phyloP scores from a whole-genome alignment of 192 early-diverging fungal genomes.

The Coemansia pectinata region DNA sequence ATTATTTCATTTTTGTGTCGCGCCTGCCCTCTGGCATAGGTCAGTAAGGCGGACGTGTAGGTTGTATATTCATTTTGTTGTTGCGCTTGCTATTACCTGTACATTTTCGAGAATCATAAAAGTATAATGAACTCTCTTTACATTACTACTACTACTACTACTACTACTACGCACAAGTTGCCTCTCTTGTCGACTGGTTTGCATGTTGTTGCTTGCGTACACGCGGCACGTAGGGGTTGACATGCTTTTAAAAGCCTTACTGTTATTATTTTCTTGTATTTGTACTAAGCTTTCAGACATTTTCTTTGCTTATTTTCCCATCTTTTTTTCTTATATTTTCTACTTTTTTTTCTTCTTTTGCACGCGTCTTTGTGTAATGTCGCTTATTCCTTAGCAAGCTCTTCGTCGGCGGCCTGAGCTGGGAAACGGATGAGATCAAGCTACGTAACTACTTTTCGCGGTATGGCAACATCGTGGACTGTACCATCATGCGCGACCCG shows the following conservation, averaged over 20 bases:
- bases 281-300: constrained; percentile 14
- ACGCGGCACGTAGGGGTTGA: neutral
- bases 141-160: neutral
- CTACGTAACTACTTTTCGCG: constrained; percentile 82
- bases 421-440: constrained; percentile 84
- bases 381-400: constrained; percentile 69
- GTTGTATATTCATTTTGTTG: constrained; percentile 20
- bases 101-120: constrained; percentile 7
- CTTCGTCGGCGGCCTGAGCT: constrained; percentile 88
- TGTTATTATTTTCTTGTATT: constrained; percentile 67
- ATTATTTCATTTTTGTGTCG: constrained; percentile 14
- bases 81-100: constrained; percentile 7
- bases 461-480: constrained; percentile 84
- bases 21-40: neutral
- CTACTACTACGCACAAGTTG: neutral
- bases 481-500: constrained; percentile 83
- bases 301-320: neutral
- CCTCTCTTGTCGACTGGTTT: neutral
- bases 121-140: constrained; percentile 57
- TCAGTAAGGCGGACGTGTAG: neutral
- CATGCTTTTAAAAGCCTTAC: constrained; percentile 78
- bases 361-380: neutral
- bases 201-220: neutral
- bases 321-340: neutral
- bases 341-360: constrained; percentile 36